A percentile compares a stretch with the other conserved stretches of the same genome.
Conservation (phyloP, 2,329 filamentous ascomycete genomes). For the Penicillium sp. region DNA sequence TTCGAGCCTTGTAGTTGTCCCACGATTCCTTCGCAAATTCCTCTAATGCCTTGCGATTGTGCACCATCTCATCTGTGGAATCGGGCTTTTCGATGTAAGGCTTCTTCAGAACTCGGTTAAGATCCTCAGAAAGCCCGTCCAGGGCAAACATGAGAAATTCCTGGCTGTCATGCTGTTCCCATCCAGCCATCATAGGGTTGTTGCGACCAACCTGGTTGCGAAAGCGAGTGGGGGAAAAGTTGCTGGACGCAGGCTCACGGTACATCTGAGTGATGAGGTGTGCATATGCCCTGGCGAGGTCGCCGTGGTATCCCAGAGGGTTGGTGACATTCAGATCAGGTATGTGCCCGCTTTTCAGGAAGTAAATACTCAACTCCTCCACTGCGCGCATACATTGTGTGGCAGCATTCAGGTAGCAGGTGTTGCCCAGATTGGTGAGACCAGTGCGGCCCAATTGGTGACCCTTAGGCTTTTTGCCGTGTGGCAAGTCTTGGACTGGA, state of each 20-base stretch:
- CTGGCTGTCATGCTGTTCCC: conserved; percentile 95
- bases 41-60: conserved; percentile 74
- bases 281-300: conserved; percentile 83
- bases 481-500: conserved; percentile 67
- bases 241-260: conserved; percentile 62
- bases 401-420: conserved; percentile 99
- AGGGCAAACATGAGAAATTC: conserved; percentile 95
- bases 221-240: conserved; percentile 76
- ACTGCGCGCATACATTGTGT: conserved; percentile 92
- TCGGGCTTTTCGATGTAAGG: conserved; percentile 97
- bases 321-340: conserved; percentile 83
- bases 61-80: conserved; percentile 93
- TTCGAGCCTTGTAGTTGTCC: conserved; percentile 86
- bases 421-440: conserved; percentile 88
- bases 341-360: conserved; percentile 71
- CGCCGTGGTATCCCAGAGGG: conserved; percentile 78
- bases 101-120: conserved; percentile 92
- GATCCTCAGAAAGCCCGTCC: conserved; percentile 90
- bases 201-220: conserved; percentile 79
- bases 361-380: conserved; percentile 90
- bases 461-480: conserved; percentile 63
- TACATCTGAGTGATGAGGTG: conserved; percentile 77
- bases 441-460: conserved; percentile 78
- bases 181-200: conserved; percentile 85
- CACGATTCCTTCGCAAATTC: conserved; percentile 86